A percentile compares a stretch with the other conserved stretches of the same genome.
phyloP scores from a whole-genome alignment of 2,329 filamentous ascomycete genomes.

The Aquanectria penicillioides region DNA sequence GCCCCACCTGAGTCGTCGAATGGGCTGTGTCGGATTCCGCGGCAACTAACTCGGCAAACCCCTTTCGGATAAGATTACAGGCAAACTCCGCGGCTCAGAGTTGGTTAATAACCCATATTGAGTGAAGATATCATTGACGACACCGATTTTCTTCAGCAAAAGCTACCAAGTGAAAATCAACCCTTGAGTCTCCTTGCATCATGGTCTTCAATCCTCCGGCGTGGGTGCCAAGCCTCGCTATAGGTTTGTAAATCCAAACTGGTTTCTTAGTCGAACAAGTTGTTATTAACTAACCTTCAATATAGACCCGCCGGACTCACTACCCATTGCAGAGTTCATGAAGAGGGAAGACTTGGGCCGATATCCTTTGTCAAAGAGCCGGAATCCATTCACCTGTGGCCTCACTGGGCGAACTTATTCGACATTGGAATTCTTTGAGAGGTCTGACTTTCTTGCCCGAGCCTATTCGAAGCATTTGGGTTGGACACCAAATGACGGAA shows the following conservation, averaged over 20 bases:
- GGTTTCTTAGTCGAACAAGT: not conserved
- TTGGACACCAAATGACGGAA: conserved; percentile 75
- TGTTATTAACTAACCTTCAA: not conserved
- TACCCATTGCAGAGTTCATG: conserved; percentile 82
- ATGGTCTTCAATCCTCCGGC: not conserved
- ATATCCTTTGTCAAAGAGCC: conserved; percentile 68
- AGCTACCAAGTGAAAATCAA: no score
- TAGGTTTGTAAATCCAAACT: no score
- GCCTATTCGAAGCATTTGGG: conserved; percentile 76
- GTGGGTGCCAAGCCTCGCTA: not conserved
- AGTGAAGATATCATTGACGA: no score
- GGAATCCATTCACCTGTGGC: conserved; percentile 80
- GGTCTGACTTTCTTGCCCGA: conserved; percentile 75
- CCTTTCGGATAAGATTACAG: no score
- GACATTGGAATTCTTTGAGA: conserved; percentile 68
- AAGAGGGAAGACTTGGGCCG: conserved; percentile 76
- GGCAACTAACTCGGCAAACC: no score
- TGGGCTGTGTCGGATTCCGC: no score
- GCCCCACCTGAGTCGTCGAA: no score
- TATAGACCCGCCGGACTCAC: conserved; percentile 66
- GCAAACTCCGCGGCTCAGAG: no score
- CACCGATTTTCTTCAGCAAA: no score
- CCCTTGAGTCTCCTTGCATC: no score
- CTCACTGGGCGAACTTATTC: conserved; percentile 75
- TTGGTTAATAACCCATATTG: no score